Percentiles rank a stretch among this genome's conserved stretches.
These are phyloP conservation scores for Cytospora chrysosperma DNA, from an alignment of 2,329 filamentous ascomycete species.

Conservation along the genomic window DNA sequence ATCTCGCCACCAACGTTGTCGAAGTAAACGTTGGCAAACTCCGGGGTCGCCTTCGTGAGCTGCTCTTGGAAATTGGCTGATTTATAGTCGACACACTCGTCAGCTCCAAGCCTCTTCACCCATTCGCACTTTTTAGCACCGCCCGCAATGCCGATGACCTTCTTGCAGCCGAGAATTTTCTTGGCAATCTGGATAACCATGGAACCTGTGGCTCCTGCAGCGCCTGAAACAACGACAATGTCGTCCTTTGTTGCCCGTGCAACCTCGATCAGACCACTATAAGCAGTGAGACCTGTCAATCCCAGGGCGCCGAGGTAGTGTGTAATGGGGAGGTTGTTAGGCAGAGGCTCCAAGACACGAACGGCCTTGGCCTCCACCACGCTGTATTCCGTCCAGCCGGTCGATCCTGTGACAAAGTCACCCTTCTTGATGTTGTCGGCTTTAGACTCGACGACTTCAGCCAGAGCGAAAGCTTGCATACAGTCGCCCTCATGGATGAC, in stretches of 20 bases:
- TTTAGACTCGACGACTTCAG: constrained; percentile 61
- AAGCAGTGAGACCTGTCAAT: constrained; percentile 71
- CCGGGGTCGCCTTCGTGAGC: constrained; percentile 51
- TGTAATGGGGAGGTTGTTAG: constrained; percentile 45
- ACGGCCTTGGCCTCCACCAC: constrained; percentile 54
- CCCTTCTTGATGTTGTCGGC: constrained; percentile 54
- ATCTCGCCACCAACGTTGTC: constrained; percentile 45
- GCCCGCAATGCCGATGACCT: constrained; percentile 65
- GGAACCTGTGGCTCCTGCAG: constrained; percentile 75
- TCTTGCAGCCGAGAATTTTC: constrained; percentile 61
- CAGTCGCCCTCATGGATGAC: constrained; percentile 66
- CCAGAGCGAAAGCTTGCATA: constrained; percentile 65
- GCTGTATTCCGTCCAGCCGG: constrained; percentile 67
- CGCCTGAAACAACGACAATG: constrained; percentile 74
- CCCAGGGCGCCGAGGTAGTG: constrained; percentile 64
- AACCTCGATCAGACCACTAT: constrained; percentile 70
- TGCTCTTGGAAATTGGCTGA: constrained; percentile 49
- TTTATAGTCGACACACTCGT: constrained; percentile 62
- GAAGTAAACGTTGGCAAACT: constrained; percentile 60
- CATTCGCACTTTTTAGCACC: constrained; percentile 58
- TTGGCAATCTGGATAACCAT: constrained; percentile 72
- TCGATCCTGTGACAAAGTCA: constrained; percentile 52
- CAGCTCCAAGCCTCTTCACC: constrained; percentile 54
- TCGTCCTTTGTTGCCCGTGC: constrained; percentile 68
- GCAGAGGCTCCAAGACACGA: constrained; percentile 41